These are phyloP conservation scores for Nicotiana rustica DNA, from an alignment of 305 asterid species.

Conservation along the genomic window DNA sequence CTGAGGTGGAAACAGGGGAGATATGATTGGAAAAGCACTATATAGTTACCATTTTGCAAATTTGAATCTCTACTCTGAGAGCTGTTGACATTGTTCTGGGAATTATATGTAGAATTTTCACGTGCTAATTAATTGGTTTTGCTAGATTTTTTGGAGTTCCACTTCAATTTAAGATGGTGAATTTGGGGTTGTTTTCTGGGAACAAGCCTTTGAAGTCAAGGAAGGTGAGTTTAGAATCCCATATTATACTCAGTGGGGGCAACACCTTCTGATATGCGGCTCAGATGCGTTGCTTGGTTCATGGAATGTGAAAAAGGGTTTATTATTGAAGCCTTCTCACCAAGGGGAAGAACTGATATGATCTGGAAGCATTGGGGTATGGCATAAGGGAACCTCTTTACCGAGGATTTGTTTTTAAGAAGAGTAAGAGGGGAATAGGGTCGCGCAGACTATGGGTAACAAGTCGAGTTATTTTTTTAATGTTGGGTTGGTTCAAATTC, in stretches of 20 bases:
- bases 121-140: slow-evolving; percentile 7
- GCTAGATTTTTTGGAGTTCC: slow-evolving; percentile 39
- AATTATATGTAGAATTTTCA: slow-evolving; percentile 10
- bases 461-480: too few relatives aligned
- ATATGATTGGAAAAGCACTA: neutral
- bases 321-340: slow-evolving; percentile 78
- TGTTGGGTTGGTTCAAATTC: too few relatives aligned
- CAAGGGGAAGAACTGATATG: slow-evolving; percentile 85
- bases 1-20: too few relatives aligned
- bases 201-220: slow-evolving; percentile 63
- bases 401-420: too few relatives aligned
- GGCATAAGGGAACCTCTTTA: too few relatives aligned
- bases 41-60: neutral
- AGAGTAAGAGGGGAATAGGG: too few relatives aligned
- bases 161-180: slow-evolving; percentile 56
- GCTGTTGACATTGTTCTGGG: slow-evolving; percentile 16
- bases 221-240: slow-evolving; percentile 79
- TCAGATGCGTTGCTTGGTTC: slow-evolving; percentile 85
- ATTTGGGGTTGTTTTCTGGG: slow-evolving; percentile 57
- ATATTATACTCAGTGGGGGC: slow-evolving; percentile 93
- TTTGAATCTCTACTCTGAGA: neutral
- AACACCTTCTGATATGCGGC: slow-evolving; percentile 82
- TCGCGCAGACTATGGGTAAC: too few relatives aligned
- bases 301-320: slow-evolving; percentile 90
- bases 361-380: slow-evolving; percentile 58